Conservation (phyloP, 2,329 filamentous ascomycete genomes). For the Fonsecaea nubica region DNA sequence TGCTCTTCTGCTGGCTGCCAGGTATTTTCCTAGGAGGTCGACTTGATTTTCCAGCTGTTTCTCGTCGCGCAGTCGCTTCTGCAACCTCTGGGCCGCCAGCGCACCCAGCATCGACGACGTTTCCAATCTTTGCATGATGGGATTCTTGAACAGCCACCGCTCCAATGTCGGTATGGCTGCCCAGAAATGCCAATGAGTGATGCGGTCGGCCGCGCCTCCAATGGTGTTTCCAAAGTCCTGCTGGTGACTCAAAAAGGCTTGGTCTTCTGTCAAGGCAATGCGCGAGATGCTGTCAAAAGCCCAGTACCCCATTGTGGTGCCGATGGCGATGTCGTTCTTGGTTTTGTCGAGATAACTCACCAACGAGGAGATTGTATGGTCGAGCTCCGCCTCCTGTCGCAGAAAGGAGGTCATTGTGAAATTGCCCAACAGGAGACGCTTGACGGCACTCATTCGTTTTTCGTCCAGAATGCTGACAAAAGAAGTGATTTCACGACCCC, state of each 20-base stretch:
- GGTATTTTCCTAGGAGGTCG: constrained; percentile 74
- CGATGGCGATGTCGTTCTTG: constrained; percentile 17
- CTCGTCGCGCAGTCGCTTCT: constrained; percentile 8
- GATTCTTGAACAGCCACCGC: constrained; percentile 30
- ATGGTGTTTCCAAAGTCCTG: constrained; percentile 20
- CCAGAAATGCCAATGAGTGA: constrained; percentile 24
- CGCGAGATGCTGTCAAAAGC: constrained; percentile 29
- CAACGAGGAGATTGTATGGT: constrained; percentile 46
- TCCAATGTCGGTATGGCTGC: constrained; percentile 16
- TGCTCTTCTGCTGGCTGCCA: constrained; percentile 70
- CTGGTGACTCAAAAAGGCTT: constrained; percentile 15
- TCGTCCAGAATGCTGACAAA: constrained; percentile 24
- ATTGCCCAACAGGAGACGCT: constrained; percentile 76
- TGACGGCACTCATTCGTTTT: constrained; percentile 59
- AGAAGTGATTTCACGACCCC: constrained; percentile 16
- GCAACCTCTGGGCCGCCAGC: constrained; percentile 16
- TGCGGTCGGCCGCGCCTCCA: constrained; percentile 6
- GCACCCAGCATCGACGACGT: constrained; percentile 16
- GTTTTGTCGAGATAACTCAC: constrained; percentile 11
- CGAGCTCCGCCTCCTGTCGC: constrained; percentile 83
- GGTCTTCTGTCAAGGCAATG: constrained; percentile 24
- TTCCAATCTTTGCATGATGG: constrained; percentile 9
- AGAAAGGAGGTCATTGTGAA: constrained; percentile 73
- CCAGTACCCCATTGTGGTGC: constrained; percentile 12
- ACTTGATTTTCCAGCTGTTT: constrained; percentile 48